Base-by-base conservation (phyloP, 1,284 basidiomycete species). In the Trichosporon sp. region DNA sequence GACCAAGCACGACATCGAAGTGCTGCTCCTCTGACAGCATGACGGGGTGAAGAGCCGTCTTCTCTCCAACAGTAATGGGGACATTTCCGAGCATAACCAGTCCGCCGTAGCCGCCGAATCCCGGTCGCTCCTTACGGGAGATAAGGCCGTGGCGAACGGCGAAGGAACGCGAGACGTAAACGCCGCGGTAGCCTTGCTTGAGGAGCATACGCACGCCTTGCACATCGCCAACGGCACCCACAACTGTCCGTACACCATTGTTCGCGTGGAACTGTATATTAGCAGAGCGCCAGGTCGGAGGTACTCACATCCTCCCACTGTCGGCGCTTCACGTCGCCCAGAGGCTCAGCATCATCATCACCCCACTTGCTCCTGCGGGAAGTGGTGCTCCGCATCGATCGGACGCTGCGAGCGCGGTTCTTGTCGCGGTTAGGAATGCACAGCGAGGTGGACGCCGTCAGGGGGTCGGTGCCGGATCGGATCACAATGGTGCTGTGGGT, bases 91-190 rank as follows among this genome's bases (percentile, higher is more conserved):
- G 89, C 76, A 86, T 86, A 61, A 78, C 78, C 21, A 85, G 74
- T 19, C 84, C 84, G 6, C 79, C 77, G 75, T 85, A 85, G 14
- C 83, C 82, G 32, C 75, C 75, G n/a, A 76, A 71, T 26, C 79
- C 84, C 75, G 80, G 80, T 0, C 68, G 69, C 21, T 82, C 81
- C 71, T 79, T 81, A 46, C 87, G 86, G 12, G 94, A 93, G 74
- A 98, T 92, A 80, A 99, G 95, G 0, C 91, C 91, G 81, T 98
- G 90, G 77, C 90, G 89, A 74, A 91, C 86, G 0, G 96, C 97
- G 81, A 99, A 99, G 80, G 91, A 91, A 72, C 96, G 89, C 21
- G 94, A 96, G 73, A 99, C 91, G 84, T 99, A 99, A 69, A 98
- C 95, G 78, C 96, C 91, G 32, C 93, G 88, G 84, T 99, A 92